Evolutionary conservation across 768 basidiomycete genomes (phyloP).

Genomic region (Suillus americanus): DNA sequence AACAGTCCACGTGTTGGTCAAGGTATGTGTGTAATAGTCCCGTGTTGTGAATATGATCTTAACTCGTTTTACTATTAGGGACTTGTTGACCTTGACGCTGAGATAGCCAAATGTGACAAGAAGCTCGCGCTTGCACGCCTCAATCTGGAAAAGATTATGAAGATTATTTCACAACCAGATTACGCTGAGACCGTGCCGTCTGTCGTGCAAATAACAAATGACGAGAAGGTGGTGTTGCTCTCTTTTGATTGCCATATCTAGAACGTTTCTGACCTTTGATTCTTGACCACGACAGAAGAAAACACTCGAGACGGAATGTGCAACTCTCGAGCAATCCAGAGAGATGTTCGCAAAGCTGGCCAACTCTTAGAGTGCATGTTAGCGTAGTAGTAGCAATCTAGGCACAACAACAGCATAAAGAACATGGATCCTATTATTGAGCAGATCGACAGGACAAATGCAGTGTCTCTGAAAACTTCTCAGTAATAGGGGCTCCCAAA

Average conservation of each 20-base stretch:
- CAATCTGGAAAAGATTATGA: constrained; percentile 74
- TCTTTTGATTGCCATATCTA: neutral
- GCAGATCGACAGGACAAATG: neutral
- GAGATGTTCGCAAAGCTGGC: constrained; percentile 69
- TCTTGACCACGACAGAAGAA: constrained; percentile 49
- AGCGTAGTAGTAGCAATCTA: neutral
- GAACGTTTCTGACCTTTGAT: constrained; percentile 8
- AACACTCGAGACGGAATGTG: constrained; percentile 77
- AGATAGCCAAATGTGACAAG: constrained; percentile 89
- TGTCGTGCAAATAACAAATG: constrained; percentile 69
- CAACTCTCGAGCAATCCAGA: constrained; percentile 67
- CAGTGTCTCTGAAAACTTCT: neutral
- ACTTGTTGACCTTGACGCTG: constrained; percentile 83
- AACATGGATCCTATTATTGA: neutral
- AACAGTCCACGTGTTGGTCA: constrained; percentile 80
- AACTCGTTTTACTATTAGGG: constrained; percentile 50
- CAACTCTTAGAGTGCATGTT: neutral
- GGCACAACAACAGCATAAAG: neutral
- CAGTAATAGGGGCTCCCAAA: neutral
- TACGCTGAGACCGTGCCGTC: constrained; percentile 81
- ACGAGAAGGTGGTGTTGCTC: constrained; percentile 67
- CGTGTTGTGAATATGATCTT: neutral
- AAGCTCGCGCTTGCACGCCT: constrained; percentile 73
- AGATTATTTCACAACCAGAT: constrained; percentile 68
- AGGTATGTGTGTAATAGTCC: constrained; percentile 49